Evolutionary conservation across 129 eudicot genomes (phyloP).

Genomic region (Heracleum sosnowskyi): DNA sequence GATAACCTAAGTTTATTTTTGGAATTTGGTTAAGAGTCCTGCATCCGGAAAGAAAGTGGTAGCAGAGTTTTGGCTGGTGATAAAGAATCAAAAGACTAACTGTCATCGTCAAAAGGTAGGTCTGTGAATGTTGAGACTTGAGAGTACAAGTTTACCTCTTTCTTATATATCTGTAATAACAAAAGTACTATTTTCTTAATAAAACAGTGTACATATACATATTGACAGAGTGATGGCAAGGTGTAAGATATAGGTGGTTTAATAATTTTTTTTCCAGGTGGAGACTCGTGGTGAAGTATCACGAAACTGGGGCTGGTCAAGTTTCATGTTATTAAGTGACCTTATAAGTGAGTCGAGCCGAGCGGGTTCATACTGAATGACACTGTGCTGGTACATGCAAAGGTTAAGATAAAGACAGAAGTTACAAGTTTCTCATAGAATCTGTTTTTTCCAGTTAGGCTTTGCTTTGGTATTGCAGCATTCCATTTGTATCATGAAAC

Average conservation of each 20-base stretch:
- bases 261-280: not conserved
- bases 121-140: too few species aligned
- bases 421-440: not conserved
- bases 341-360: not conserved
- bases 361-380: not conserved
- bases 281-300: not conserved
- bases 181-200: not conserved
- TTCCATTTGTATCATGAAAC: not conserved
- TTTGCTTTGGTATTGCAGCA: constrained; percentile 10
- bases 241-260: too few species aligned
- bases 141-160: too few species aligned
- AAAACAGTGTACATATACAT: too few species aligned
- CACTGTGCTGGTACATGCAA: not conserved
- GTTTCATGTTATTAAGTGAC: not conserved
- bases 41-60: too few species aligned
- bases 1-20: too few species aligned
- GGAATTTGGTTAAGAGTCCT: too few species aligned
- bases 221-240: too few species aligned
- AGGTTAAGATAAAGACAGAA: not conserved
- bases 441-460: constrained; percentile 38
- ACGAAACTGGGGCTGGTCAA: not conserved
- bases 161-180: too few species aligned
- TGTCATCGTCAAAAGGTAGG: not conserved
- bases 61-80: too few species aligned
- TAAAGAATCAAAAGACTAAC: too few species aligned